Conservation (phyloP, 352 stramenopile species). For the Pythium graminicola region DNA sequence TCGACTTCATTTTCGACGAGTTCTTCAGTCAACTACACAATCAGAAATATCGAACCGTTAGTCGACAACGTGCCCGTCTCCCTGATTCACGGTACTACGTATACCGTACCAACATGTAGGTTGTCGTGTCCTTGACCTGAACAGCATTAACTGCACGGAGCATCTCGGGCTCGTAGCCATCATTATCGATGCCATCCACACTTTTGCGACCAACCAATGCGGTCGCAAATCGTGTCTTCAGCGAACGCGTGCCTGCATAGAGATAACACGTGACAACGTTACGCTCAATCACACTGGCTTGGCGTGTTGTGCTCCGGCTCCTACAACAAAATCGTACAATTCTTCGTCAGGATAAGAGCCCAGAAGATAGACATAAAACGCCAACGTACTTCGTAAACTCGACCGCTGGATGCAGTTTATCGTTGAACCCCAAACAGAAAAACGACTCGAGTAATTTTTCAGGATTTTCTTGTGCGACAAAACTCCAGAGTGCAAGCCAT, state of each 20-base stretch:
- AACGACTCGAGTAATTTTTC: slow-evolving; percentile 66
- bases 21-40: slow-evolving; percentile 52
- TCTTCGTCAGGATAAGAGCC: neutral
- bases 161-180: slow-evolving; percentile 28
- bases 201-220: slow-evolving; percentile 43
- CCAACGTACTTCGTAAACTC: slow-evolving; percentile 45
- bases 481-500: slow-evolving; percentile 69
- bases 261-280: slow-evolving; percentile 72
- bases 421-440: slow-evolving; percentile 80
- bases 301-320: slow-evolving; percentile 47
- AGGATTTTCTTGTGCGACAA: slow-evolving; percentile 69
- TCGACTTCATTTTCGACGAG: slow-evolving; percentile 58
- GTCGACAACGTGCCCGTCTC: neutral
- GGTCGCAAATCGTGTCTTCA: slow-evolving; percentile 50
- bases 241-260: slow-evolving; percentile 35
- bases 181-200: slow-evolving; percentile 5
- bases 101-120: slow-evolving; percentile 57
- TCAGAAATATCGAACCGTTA: neutral
- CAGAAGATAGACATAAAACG: neutral
- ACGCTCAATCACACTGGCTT: slow-evolving; percentile 50
- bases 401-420: slow-evolving; percentile 56
- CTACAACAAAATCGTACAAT: slow-evolving; percentile 17
- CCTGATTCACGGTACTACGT: slow-evolving; percentile 1
- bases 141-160: slow-evolving; percentile 55
- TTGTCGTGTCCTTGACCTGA: slow-evolving; percentile 37